Evolutionary conservation across 2,329 filamentous ascomycete species (phyloP).

Genomic region (Beauveria medogensis): DNA sequence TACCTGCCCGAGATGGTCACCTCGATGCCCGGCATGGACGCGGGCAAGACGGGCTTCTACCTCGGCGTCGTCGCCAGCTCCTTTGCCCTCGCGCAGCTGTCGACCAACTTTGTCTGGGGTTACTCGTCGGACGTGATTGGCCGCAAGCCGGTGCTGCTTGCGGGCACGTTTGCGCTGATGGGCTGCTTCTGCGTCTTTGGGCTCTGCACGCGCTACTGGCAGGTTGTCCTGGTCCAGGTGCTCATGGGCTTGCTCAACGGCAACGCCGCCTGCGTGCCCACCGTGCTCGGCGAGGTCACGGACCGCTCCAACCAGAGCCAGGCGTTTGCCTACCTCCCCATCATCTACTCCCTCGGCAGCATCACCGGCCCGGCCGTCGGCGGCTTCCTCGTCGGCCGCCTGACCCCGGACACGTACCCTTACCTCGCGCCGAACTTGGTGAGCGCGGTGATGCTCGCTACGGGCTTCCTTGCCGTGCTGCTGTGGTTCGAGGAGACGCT

Average conservation of each 20-base stretch:
- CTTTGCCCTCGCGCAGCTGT: slow-evolving; percentile 87
- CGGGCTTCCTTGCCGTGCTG: slow-evolving; percentile 66
- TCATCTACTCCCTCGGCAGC: slow-evolving; percentile 90
- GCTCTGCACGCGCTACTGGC: slow-evolving; percentile 73
- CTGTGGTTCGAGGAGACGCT: slow-evolving; percentile 79
- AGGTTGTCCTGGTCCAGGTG: slow-evolving; percentile 77
- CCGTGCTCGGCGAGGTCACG: slow-evolving; percentile 89
- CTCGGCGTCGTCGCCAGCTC: slow-evolving; percentile 84
- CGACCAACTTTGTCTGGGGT: slow-evolving; percentile 67
- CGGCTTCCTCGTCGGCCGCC: slow-evolving; percentile 65
- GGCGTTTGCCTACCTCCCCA: slow-evolving; percentile 88
- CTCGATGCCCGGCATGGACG: slow-evolving; percentile 71
- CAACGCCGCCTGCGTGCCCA: slow-evolving; percentile 89
- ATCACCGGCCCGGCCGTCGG: slow-evolving; percentile 92
- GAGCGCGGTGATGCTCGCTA: slow-evolving; percentile 60
- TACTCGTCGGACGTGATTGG: slow-evolving; percentile 57
- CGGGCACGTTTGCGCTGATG: slow-evolving; percentile 76
- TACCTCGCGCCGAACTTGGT: slow-evolving; percentile 81
- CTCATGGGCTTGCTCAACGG: slow-evolving; percentile 92
- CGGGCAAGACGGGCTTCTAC: slow-evolving; percentile 68
- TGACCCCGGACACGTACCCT: slow-evolving; percentile 58
- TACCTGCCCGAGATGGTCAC: slow-evolving; percentile 91
- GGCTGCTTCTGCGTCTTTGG: slow-evolving; percentile 80
- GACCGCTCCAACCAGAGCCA: slow-evolving; percentile 89
- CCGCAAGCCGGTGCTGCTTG: slow-evolving; percentile 64